Conservation (phyloP, 345 rosid genomes). For the Linum usitatissimum region DNA sequence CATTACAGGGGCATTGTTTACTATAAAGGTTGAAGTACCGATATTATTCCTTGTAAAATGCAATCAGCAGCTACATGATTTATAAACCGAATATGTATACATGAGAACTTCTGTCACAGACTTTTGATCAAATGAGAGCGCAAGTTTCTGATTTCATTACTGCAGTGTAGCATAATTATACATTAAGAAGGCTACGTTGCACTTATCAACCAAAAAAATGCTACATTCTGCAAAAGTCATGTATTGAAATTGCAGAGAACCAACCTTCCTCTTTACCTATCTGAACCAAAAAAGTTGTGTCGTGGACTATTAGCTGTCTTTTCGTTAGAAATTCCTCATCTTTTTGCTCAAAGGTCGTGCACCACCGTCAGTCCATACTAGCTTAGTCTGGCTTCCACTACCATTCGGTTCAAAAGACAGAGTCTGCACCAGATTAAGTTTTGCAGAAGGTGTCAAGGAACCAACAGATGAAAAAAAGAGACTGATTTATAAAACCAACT, state of each 20-base stretch:
- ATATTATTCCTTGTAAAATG: background rate
- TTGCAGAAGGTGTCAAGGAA: background rate
- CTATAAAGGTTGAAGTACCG: background rate
- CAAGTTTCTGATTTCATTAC: background rate
- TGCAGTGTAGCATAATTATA: background rate
- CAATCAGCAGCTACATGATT: background rate
- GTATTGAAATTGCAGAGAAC: background rate
- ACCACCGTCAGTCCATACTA: slow-evolving; percentile 57
- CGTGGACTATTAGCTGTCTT: background rate
- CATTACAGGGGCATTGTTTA: background rate
- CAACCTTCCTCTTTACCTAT: background rate
- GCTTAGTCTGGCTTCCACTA: slow-evolving; percentile 58
- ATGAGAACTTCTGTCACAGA: background rate
- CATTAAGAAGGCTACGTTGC: background rate
- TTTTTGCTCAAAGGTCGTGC: slow-evolving; percentile 23
- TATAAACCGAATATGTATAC: background rate
- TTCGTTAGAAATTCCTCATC: slow-evolving; percentile 14
- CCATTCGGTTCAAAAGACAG: slow-evolving; percentile 43
- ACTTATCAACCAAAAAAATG: too few relatives aligned
- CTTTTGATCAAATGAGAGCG: background rate
- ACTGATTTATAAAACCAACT: background rate
- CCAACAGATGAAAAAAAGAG: background rate
- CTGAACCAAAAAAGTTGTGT: background rate
- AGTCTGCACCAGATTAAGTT: slow-evolving; percentile 31
- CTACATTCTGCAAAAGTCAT: background rate